Evolutionary conservation across 148 eudicot genomes (phyloP).

Genomic region (Mesembryanthemum crystallinum): DNA sequence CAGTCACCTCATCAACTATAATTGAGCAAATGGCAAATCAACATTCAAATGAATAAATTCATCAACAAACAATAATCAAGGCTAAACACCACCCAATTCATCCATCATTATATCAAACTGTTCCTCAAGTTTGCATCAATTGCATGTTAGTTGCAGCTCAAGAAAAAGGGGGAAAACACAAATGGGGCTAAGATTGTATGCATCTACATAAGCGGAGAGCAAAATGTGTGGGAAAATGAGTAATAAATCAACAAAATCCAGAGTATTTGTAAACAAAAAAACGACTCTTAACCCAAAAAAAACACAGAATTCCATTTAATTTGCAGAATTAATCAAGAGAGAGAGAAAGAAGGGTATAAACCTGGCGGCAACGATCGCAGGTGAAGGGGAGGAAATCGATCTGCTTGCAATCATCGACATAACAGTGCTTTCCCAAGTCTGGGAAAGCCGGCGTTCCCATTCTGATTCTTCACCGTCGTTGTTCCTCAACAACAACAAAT

Average conservation of each 20-base stretch:
- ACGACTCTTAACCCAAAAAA: neutral
- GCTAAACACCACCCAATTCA: neutral
- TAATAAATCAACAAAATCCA: neutral
- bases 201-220: neutral
- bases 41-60: neutral
- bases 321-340: no score
- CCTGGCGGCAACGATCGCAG: constrained; percentile 83
- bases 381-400: constrained; percentile 95
- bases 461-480: no score
- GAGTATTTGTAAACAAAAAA: neutral
- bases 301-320: neutral
- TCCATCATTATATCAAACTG: no score
- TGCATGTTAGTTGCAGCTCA: no score
- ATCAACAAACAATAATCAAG: neutral
- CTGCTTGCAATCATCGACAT: constrained; percentile 62
- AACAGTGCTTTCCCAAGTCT: constrained; percentile 79
- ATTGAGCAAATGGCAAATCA: neutral
- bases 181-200: no score
- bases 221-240: neutral
- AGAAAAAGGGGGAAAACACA: no score
- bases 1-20: neutral
- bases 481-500: neutral
- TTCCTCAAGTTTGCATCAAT: no score
- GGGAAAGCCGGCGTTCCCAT: constrained; percentile 97
- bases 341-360: constrained; percentile 4